phyloP scores from a whole-genome alignment of 331 rosid genomes.

The Malus hybrid region DNA sequence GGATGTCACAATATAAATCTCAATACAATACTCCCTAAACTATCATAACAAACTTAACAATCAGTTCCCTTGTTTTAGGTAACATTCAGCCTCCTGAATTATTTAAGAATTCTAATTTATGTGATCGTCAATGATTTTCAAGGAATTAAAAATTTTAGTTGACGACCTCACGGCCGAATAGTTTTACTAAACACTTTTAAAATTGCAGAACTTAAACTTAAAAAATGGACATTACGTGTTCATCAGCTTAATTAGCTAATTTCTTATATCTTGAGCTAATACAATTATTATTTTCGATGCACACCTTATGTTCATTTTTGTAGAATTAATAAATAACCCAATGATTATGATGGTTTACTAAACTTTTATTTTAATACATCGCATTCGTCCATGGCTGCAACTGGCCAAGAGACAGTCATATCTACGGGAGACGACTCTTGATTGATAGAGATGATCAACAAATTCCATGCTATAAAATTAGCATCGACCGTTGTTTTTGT shows the following conservation, averaged over 20 bases:
- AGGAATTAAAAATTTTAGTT: background rate
- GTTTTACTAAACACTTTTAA: background rate
- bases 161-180: background rate
- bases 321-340: slow-evolving; percentile 7
- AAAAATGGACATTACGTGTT: background rate
- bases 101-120: background rate
- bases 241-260: background rate
- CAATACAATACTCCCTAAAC: background rate
- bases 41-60: background rate
- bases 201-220: background rate
- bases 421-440: background rate
- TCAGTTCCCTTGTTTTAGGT: background rate
- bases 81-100: too few species aligned
- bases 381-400: slow-evolving; percentile 15
- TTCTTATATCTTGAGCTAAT: background rate
- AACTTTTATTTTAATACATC: background rate
- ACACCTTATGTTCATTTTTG: slow-evolving; percentile 4
- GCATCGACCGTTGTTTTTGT: too few species aligned
- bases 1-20: background rate
- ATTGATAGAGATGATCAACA: background rate
- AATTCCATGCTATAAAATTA: too few species aligned
- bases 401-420: slow-evolving; percentile 11
- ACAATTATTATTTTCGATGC: slow-evolving; percentile 6
- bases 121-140: background rate
- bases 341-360: slow-evolving; percentile 12